Conservation (phyloP, 768 basidiomycete species). For the Pleurotus citrinopileatus region DNA sequence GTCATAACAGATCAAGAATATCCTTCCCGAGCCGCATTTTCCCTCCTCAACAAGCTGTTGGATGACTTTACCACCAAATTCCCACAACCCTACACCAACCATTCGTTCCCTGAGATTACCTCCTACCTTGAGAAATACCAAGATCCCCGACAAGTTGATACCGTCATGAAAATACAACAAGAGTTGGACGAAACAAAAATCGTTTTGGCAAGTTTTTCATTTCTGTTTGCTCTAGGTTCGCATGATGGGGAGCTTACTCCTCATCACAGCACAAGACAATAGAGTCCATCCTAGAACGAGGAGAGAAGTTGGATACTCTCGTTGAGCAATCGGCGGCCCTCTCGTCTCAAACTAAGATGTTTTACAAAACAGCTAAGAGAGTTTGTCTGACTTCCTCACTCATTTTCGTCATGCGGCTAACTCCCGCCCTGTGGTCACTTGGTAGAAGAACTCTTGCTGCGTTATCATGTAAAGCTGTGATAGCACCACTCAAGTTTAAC, state of each 20-base stretch:
- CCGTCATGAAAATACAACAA: conserved; percentile 97
- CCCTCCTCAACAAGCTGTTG: conserved; percentile 88
- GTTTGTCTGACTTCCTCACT: too few relatives aligned
- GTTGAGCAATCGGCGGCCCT: conserved; percentile 91
- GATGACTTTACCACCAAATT: conserved; percentile 89
- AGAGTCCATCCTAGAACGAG: conserved; percentile 92
- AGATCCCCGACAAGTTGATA: conserved; percentile 95
- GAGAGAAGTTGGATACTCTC: conserved; percentile 94
- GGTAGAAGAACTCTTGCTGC: conserved; percentile 94
- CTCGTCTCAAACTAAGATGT: conserved; percentile 92
- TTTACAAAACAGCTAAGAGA: conserved; percentile 99
- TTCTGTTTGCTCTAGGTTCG: not conserved
- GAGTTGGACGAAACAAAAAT: conserved; percentile 99
- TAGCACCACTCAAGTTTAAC: too few relatives aligned
- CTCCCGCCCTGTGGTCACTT: too few relatives aligned
- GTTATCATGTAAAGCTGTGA: conserved; percentile 79
- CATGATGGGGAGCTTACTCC: too few relatives aligned
- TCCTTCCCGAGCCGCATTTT: conserved; percentile 95
- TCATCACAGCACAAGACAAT: conserved; percentile 99
- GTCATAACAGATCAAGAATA: conserved; percentile 96
- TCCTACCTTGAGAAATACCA: conserved; percentile 90
- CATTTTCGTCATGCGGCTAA: too few relatives aligned
- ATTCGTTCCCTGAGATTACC: conserved; percentile 74
- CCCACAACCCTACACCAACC: conserved; percentile 66
- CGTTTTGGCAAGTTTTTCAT: conserved; percentile 64